phyloP scores from a whole-genome alignment of 495 filamentous ascomycete genomes.

The Neurospora intermedia region DNA sequence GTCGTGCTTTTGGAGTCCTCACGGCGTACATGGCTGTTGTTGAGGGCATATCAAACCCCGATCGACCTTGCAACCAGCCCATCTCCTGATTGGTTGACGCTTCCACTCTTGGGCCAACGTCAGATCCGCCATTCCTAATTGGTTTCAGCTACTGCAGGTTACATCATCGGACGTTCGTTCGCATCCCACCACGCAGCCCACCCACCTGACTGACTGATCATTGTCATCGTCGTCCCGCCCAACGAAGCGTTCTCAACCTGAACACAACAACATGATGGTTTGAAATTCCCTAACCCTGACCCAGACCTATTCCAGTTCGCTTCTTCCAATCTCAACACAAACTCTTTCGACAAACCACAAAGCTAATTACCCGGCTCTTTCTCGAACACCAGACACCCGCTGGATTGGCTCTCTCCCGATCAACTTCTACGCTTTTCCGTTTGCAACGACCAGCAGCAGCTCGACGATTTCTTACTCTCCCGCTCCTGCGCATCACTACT shows the following conservation, averaged over 20 bases:
- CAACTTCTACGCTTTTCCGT: not conserved
- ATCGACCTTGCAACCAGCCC: not conserved
- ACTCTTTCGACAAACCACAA: not conserved
- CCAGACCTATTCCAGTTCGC: not conserved
- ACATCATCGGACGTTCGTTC: slow-evolving; percentile 11
- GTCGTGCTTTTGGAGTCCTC: not conserved
- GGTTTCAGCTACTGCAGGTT: slow-evolving; percentile 5
- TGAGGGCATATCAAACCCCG: not conserved
- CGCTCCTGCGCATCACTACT: not conserved
- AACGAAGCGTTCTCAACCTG: not conserved
- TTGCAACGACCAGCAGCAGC: not conserved
- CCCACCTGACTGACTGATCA: not conserved
- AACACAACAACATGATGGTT: slow-evolving; percentile 5
- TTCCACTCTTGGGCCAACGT: not conserved
- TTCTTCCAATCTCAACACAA: not conserved
- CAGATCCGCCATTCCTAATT: not conserved
- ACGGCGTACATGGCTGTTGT: not conserved
- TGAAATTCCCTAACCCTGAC: not conserved
- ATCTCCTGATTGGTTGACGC: not conserved
- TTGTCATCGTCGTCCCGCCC: not conserved
- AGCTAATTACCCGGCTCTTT: not conserved
- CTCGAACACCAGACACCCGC: not conserved
- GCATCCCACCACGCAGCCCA: not conserved
- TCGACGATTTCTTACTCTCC: not conserved
- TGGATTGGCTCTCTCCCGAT: not conserved